These are phyloP conservation scores for Bruguiera hainesii DNA, from an alignment of 441 rosid genomes.

Conservation along the genomic window DNA sequence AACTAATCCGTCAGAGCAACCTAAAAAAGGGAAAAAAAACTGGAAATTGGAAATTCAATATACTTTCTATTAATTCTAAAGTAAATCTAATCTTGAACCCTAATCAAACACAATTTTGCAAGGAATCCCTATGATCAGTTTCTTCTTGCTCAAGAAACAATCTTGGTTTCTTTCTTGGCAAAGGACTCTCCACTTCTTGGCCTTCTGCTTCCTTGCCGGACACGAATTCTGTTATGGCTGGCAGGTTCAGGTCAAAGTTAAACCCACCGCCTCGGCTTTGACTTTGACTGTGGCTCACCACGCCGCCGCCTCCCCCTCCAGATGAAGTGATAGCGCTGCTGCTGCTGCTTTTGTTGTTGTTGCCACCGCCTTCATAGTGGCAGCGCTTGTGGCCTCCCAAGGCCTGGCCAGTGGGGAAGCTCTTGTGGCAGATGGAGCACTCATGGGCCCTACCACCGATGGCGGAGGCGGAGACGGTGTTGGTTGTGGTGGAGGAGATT, in stretches of 20 bases:
- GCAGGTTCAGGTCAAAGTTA: slow-evolving; percentile 58
- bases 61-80: neutral
- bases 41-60: neutral
- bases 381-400: slow-evolving; percentile 86
- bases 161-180: slow-evolving; percentile 55
- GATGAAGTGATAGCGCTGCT: slow-evolving; percentile 20
- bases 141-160: slow-evolving; percentile 33
- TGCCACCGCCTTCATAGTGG: slow-evolving; percentile 53
- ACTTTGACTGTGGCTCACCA: slow-evolving; percentile 38
- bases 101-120: neutral
- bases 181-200: slow-evolving; percentile 62
- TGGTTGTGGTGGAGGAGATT: slow-evolving; percentile 21
- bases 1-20: slow-evolving; percentile 3
- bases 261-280: slow-evolving; percentile 29
- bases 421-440: slow-evolving; percentile 71
- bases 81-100: neutral
- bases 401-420: slow-evolving; percentile 80
- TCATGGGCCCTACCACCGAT: slow-evolving; percentile 50
- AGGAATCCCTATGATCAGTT: neutral
- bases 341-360: neutral
- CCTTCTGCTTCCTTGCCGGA: neutral
- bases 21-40: neutral
- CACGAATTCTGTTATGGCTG: slow-evolving; percentile 44
- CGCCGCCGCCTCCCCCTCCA: slow-evolving; percentile 22
- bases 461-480: neutral